These are phyloP conservation scores for Rhinocladiella similis DNA, from an alignment of 2,329 filamentous ascomycete species.

Conservation along the genomic window DNA sequence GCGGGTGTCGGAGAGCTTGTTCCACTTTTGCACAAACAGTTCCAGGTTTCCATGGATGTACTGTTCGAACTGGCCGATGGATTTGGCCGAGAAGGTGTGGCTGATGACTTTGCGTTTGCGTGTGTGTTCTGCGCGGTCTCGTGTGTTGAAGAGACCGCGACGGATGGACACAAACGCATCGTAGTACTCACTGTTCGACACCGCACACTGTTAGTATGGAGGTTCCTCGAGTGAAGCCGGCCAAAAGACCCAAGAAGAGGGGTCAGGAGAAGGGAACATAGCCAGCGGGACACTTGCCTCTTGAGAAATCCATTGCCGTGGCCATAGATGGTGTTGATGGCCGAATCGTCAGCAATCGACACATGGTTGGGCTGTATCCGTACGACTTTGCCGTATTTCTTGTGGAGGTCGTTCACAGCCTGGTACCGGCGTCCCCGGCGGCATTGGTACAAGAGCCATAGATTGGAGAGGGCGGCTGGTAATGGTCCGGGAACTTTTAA, in stretches of 20 bases:
- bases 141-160: slow-evolving; percentile 85
- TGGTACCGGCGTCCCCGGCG: slow-evolving; percentile 66
- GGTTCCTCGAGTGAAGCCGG: background rate
- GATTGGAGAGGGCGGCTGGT: slow-evolving; percentile 67
- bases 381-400: slow-evolving; percentile 75
- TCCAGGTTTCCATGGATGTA: slow-evolving; percentile 82
- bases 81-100: slow-evolving; percentile 83
- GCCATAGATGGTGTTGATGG: slow-evolving; percentile 75
- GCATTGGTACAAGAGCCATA: slow-evolving; percentile 72
- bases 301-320: slow-evolving; percentile 76
- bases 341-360: slow-evolving; percentile 73
- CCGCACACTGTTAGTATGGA: too few relatives aligned
- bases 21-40: slow-evolving; percentile 72
- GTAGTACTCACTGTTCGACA: slow-evolving; percentile 71
- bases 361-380: slow-evolving; percentile 83
- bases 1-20: slow-evolving; percentile 55
- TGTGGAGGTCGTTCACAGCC: slow-evolving; percentile 70
- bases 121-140: slow-evolving; percentile 76
- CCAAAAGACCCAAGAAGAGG: background rate
- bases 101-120: slow-evolving; percentile 87
- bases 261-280: background rate
- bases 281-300: slow-evolving; percentile 50
- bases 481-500: slow-evolving; percentile 53
- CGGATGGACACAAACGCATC: slow-evolving; percentile 87
- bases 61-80: slow-evolving; percentile 79